phyloP scores from a whole-genome alignment of 2,329 filamentous ascomycete species.

The Capronia epimyces region DNA sequence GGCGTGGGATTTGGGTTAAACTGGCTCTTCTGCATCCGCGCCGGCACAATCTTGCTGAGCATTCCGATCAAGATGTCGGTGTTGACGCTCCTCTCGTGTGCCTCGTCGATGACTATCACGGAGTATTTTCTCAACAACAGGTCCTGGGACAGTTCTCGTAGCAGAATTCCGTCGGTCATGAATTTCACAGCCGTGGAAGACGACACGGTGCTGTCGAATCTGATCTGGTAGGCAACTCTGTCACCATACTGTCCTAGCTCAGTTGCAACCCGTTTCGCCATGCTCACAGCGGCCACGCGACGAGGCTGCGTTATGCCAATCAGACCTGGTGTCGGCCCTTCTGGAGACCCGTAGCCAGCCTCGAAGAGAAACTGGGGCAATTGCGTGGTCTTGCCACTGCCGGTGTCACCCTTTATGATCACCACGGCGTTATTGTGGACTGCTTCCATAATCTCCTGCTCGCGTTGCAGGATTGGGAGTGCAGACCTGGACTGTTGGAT shows the following conservation, averaged over 20 bases:
- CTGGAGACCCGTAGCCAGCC: slow-evolving; percentile 75
- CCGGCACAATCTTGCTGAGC: slow-evolving; percentile 83
- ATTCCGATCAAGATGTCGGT: slow-evolving; percentile 98
- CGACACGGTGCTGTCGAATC: slow-evolving; percentile 80
- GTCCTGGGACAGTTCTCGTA: slow-evolving; percentile 86
- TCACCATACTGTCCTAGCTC: slow-evolving; percentile 75
- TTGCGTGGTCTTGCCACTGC: slow-evolving; percentile 96
- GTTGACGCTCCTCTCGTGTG: slow-evolving; percentile 94
- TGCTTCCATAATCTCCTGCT: slow-evolving; percentile 97
- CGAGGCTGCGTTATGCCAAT: slow-evolving; percentile 93
- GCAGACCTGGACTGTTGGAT: slow-evolving; percentile 74
- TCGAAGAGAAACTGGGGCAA: slow-evolving; percentile 95
- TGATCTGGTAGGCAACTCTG: slow-evolving; percentile 84
- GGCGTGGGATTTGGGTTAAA: slow-evolving; percentile 68
- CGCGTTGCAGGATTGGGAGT: slow-evolving; percentile 86
- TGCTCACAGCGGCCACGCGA: slow-evolving; percentile 90
- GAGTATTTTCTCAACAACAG: slow-evolving; percentile 86
- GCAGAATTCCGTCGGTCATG: slow-evolving; percentile 95
- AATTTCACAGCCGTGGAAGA: slow-evolving; percentile 89
- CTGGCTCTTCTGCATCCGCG: slow-evolving; percentile 67
- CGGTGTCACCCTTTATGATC: slow-evolving; percentile 89
- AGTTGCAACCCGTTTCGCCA: slow-evolving; percentile 84
- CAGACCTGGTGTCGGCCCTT: slow-evolving; percentile 78
- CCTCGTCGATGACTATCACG: slow-evolving; percentile 89
- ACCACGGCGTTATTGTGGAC: slow-evolving; percentile 87